Evolutionary conservation across 2,329 filamentous ascomycete genomes (phyloP), one percentile per base, ranked within the genome.

Genomic region (Dactylellina cionopaga): DNA sequence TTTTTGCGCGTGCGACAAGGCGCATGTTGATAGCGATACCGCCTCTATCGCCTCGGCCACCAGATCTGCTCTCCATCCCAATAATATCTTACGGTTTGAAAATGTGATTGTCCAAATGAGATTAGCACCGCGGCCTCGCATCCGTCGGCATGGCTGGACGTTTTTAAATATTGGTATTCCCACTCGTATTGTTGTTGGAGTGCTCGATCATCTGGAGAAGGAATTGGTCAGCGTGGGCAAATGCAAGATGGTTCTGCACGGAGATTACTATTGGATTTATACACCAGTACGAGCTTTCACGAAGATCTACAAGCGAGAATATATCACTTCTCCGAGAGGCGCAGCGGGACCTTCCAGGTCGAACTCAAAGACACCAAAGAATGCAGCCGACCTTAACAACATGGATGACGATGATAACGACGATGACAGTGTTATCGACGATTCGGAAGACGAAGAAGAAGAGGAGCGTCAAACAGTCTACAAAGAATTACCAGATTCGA

Each of bases 51-150:
- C 68, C 9, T 72, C 68, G 15, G 52, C 24, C 15, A 64, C 51
- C 15, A 64, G 59, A n/a, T 72, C 60, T 7, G 69, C 69, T n/a
- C 51, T 74, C 4, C 69, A 74, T 35, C 69, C 69, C 1, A 74
- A 66, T 25, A 74, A 74, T 25, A 60, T 74, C 15, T 49, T 74
- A n/a, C 56, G 69, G 19, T 74, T 74, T 27, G 69, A 74, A 51
- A 74, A 74, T 46, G 69, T 74, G 9, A 51, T 74, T 24, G 69
- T 74, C 25, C 69, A 74, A 33, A 68, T 74, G 63, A 60, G 69
- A 27, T 31, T 74, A 37, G 69, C 69, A 7, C 69, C 69, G 5
- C 54, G 69, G 3, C 69, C 69, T 25, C 60, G 69, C 39, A 68
- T 74, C 49, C 60, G 63, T 51, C 69, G 69, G 6, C 69, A 74